Evolutionary conservation across 148 eudicot species (phyloP), one percentile per base, ranked within the genome.

Genomic region (Cornus suecica): DNA sequence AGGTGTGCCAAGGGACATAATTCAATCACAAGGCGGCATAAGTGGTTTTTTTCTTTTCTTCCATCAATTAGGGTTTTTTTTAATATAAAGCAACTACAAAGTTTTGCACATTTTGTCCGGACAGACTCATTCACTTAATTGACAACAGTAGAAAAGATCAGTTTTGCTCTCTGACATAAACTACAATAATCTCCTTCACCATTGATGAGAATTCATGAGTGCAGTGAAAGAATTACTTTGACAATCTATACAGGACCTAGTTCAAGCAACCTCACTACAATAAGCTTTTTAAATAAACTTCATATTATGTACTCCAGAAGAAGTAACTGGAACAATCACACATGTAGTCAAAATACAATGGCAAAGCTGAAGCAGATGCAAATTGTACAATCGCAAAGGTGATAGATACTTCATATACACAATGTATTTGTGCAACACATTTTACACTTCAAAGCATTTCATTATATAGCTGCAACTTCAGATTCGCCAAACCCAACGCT

Each of bases 401-500:
- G 11, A 60, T 13, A 22, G n/a, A 6, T 60, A 32, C 10, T 32
- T 10, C 13, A 65, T 28, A 32, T 42, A 65, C 70, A 65, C 11
- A 13, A 65, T 65, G 13, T 28, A 0, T 3, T 16, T 20, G 18
- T 65, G 7, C 30, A 14, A 51, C 16, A 64, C 2, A n/a, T 27
- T 30, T 32, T 54, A 65, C 29, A 7, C 28, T 75, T 23, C 71
- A 32, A 45, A 16, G 37, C 76, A 66, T 37, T 78, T 76, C 76
- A 42, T 48, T 76, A 70, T 54, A 3, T 66, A 63, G 88, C 88
- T 2, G 80, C 70, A 42, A 76, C 77, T 42, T 84, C 87, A 1
- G 83, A 70, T 7, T 84, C 80, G 16, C 75, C 74, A 20, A 87
- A 77, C 24, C 91, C 91, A 63, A 94, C 82, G 87, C 89, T 86